Conservation (phyloP, 1,284 basidiomycete species). For the Naganishia cerealis region DNA sequence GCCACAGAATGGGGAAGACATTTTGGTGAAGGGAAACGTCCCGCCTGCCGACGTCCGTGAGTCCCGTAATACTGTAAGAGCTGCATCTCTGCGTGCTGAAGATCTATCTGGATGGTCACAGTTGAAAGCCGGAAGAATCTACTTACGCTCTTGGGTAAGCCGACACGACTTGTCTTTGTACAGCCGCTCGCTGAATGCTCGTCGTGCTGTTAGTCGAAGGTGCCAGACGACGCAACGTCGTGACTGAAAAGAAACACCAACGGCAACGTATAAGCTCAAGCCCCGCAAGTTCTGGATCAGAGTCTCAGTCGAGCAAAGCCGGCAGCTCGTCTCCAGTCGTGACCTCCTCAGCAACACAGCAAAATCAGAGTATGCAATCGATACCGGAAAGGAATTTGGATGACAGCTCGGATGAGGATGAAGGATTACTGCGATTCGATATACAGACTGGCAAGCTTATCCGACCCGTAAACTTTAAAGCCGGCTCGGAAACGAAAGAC, state of each 20-base stretch:
- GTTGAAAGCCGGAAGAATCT: neutral
- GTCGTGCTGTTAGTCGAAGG: neutral
- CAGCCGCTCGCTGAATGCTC: neutral
- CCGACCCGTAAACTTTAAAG: neutral
- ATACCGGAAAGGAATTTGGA: neutral
- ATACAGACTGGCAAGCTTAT: slow-evolving; percentile 2
- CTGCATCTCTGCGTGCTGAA: neutral
- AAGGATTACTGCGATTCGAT: slow-evolving; percentile 7
- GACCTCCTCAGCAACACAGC: neutral
- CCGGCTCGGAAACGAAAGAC: neutral
- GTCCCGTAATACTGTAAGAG: neutral
- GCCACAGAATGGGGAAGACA: neutral
- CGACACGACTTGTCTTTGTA: neutral
- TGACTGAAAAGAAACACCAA: neutral
- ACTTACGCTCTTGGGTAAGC: neutral
- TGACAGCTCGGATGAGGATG: neutral
- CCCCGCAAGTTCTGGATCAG: neutral
- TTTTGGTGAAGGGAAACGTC: neutral
- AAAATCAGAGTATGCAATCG: neutral
- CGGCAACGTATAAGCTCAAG: neutral
- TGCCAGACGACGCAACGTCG: neutral
- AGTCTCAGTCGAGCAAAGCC: neutral
- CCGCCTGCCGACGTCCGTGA: neutral
- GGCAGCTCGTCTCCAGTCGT: neutral
- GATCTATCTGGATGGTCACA: neutral